A percentile compares a stretch with the other conserved stretches of the same genome.
Evolutionary conservation across 2,329 filamentous ascomycete genomes (phyloP).

Genomic region (Hymenoscyphus linearis): DNA sequence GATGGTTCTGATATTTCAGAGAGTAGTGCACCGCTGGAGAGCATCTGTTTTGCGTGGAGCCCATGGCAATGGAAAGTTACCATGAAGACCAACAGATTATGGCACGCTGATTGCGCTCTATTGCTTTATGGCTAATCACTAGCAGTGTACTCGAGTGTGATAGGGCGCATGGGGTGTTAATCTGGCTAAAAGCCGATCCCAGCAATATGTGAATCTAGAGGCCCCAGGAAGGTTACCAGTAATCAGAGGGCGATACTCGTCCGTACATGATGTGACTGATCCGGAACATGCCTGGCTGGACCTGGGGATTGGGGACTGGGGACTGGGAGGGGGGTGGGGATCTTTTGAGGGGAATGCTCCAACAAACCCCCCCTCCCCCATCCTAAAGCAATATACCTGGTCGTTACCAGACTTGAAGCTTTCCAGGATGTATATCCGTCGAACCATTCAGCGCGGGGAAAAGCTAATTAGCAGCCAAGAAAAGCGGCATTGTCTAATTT

Average conservation of each 20-base stretch:
- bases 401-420: conserved; percentile 12
- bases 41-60: conserved; percentile 20
- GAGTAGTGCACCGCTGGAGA: conserved; percentile 19
- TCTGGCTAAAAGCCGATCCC: conserved; percentile 25
- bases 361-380: background rate
- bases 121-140: conserved; percentile 14
- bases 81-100: conserved; percentile 12
- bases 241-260: conserved; percentile 11
- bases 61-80: conserved; percentile 21
- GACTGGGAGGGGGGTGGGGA: no score
- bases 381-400: conserved; percentile 5
- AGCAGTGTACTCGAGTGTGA: conserved; percentile 15
- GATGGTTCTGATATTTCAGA: conserved; percentile 4
- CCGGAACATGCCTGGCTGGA: conserved; percentile 14
- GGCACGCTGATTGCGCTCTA: conserved; percentile 13
- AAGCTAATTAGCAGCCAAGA: conserved; percentile 9
- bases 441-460: conserved; percentile 10
- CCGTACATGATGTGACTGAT: conserved; percentile 21
- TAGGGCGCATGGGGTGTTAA: conserved; percentile 25
- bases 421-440: conserved; percentile 11
- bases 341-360: no score
- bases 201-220: conserved; percentile 17
- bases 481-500: no score
- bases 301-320: conserved; percentile 1
- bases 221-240: conserved; percentile 12